Conservation (phyloP, 129 eudicot genomes). For the carrot (Daucus carota) region DNA sequence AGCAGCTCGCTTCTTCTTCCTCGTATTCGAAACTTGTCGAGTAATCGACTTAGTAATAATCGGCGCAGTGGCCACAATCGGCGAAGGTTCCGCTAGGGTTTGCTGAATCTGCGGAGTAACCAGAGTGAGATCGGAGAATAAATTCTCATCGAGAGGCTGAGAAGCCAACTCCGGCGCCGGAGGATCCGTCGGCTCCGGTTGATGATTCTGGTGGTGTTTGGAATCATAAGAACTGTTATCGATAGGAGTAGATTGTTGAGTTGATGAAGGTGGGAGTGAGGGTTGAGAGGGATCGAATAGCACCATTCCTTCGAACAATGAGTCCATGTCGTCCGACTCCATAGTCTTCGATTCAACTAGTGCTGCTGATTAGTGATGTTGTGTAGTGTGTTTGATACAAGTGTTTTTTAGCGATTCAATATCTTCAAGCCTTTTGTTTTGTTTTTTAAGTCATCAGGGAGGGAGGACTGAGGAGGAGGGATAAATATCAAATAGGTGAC, state of each 20-base stretch:
- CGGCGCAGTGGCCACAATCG: constrained; percentile 4
- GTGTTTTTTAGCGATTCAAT: too few relatives aligned
- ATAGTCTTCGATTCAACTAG: not conserved
- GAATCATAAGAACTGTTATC: not conserved
- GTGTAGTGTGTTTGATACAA: too few relatives aligned
- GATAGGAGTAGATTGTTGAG: constrained; percentile 17
- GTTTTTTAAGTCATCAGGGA: too few relatives aligned
- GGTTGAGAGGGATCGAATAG: constrained; percentile 31
- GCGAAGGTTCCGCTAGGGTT: constrained; percentile 5
- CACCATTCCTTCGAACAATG: constrained; percentile 74
- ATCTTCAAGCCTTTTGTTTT: too few relatives aligned
- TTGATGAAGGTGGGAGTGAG: constrained; percentile 9
- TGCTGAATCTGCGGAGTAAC: constrained; percentile 13
- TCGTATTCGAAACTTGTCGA: constrained; percentile 32
- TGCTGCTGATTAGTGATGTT: too few relatives aligned
- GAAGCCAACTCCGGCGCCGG: constrained; percentile 19
- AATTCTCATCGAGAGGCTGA: constrained; percentile 57
- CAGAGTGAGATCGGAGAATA: constrained; percentile 68
- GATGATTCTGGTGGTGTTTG: constrained; percentile 12
- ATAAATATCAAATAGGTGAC: too few relatives aligned
- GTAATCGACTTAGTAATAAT: constrained; percentile 8
- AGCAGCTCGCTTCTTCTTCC: constrained; percentile 63
- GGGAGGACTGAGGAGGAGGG: too few relatives aligned
- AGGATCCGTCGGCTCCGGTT: constrained; percentile 18
- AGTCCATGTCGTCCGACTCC: constrained; percentile 38